Percentiles rank a stretch among this genome's conserved stretches.
Evolutionary conservation across 2,329 filamentous ascomycete genomes (phyloP).

Genomic region (Cladosporium velox): DNA sequence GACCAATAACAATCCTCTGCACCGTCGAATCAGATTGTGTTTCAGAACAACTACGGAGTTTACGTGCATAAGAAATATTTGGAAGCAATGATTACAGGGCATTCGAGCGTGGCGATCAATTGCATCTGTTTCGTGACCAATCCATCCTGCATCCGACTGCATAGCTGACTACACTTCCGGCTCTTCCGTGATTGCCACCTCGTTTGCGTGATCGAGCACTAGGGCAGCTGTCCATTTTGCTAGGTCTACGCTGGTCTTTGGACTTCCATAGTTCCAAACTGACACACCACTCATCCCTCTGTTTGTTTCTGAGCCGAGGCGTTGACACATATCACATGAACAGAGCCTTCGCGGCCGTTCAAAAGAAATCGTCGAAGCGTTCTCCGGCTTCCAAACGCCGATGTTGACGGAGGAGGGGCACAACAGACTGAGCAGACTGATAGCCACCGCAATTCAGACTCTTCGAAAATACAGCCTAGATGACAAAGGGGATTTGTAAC

Average conservation of each 20-base stretch:
- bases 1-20: neutral
- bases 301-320: neutral
- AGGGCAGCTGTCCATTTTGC: neutral
- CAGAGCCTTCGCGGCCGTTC: neutral
- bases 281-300: neutral
- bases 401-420: neutral
- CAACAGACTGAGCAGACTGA: neutral
- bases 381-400: neutral
- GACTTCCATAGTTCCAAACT: neutral
- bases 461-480: neutral
- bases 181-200: constrained; percentile 3
- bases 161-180: constrained; percentile 14
- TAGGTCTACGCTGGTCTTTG: neutral
- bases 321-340: neutral
- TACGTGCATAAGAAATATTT: neutral
- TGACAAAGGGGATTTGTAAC: neutral
- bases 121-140: neutral
- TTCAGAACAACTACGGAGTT: neutral
- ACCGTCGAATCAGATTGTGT: neutral
- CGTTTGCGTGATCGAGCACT: constrained; percentile 3
- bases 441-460: neutral
- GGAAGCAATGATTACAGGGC: neutral
- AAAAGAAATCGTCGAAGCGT: neutral
- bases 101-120: neutral
- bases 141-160: neutral